These are phyloP conservation scores for Xylaria sp. DNA, from an alignment of 2,329 filamentous ascomycete species.

Conservation along the genomic window DNA sequence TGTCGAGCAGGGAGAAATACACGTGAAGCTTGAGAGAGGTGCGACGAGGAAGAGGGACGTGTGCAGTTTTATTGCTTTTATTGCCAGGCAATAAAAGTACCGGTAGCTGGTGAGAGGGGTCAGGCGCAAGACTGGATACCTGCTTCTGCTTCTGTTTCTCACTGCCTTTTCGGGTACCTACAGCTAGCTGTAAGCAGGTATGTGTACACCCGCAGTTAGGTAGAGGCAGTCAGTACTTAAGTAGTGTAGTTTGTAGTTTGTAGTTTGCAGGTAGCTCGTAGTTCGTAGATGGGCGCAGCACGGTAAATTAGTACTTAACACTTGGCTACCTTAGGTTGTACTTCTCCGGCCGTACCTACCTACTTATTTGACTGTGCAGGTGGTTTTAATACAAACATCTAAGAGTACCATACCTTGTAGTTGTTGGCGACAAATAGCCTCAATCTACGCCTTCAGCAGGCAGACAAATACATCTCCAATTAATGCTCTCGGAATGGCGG, in stretches of 20 bases:
- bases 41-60: constrained; percentile 15
- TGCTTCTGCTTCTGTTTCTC: too few relatives aligned
- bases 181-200: background rate
- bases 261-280: too few relatives aligned
- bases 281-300: background rate
- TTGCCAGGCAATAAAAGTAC: background rate
- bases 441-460: constrained; percentile 11
- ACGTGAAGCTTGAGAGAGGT: constrained; percentile 5
- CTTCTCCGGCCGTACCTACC: too few relatives aligned
- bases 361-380: too few relatives aligned
- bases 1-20: constrained; percentile 18
- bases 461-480: constrained; percentile 19
- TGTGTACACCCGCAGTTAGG: too few relatives aligned
- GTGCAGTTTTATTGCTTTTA: constrained; percentile 20
- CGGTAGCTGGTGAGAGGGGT: constrained; percentile 26
- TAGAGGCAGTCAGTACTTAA: background rate
- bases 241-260: too few relatives aligned
- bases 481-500: background rate
- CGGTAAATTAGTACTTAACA: too few relatives aligned
- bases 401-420: too few relatives aligned
- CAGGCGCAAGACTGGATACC: constrained; percentile 24
- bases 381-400: too few relatives aligned
- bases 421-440: background rate
- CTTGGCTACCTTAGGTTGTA: too few relatives aligned
- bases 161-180: background rate